A percentile compares a stretch with the other conserved stretches of the same genome.
Conservation (phyloP, 208 protist genomes). For the Borovskyia barvae region DNA sequence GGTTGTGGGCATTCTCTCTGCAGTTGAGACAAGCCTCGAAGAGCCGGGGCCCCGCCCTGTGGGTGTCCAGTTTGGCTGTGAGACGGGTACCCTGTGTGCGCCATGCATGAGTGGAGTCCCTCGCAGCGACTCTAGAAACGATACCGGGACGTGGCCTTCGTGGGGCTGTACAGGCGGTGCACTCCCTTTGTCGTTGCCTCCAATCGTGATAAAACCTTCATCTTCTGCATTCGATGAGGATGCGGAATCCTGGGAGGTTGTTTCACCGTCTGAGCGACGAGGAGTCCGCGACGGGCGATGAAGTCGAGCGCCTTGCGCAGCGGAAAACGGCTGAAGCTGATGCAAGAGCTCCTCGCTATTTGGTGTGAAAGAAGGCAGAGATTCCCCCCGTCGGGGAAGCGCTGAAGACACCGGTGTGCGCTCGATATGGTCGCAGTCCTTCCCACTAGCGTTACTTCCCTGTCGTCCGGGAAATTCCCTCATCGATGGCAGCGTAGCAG, state of each 20-base stretch:
- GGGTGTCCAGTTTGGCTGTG: too few species aligned
- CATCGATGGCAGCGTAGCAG: too few species aligned
- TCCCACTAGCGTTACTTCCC: too few species aligned
- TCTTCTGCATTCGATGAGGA: not conserved
- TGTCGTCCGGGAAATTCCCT: not conserved
- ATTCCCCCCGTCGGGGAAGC: not conserved
- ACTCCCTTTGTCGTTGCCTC: too few species aligned
- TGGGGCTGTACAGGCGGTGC: too few species aligned
- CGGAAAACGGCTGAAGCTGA: not conserved
- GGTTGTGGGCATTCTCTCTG: conserved; percentile 10
- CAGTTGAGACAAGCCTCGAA: too few species aligned
- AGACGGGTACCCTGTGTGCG: too few species aligned
- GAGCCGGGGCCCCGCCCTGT: too few species aligned
- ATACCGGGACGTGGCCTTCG: too few species aligned
- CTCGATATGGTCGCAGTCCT: too few species aligned
- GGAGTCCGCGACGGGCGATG: conserved; percentile 10
- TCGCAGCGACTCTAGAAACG: too few species aligned
- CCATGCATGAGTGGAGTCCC: too few species aligned
- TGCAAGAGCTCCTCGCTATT: not conserved
- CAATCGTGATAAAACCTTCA: not conserved
- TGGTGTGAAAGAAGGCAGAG: conserved; percentile 1
- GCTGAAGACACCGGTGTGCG: conserved; percentile 5
- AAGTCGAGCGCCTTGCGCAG: not conserved
- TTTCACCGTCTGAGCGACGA: not conserved
- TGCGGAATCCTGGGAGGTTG: not conserved